Percentiles rank a stretch among this genome's conserved stretches.
phyloP scores from a whole-genome alignment of 345 rosid species.

The Ceriops decandra region DNA sequence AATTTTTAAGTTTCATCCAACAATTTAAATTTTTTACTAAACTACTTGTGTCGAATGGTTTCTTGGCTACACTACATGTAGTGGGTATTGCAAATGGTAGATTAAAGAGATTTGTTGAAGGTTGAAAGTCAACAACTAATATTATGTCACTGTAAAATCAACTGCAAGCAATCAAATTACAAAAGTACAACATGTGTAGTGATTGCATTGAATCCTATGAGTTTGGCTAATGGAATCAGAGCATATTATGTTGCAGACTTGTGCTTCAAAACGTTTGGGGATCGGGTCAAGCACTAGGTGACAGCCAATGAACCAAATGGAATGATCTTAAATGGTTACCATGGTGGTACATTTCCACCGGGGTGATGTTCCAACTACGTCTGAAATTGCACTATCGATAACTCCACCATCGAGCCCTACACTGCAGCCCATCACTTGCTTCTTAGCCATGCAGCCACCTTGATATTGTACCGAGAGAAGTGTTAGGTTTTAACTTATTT shows the following conservation, averaged over 20 bases:
- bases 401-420: constrained; percentile 26
- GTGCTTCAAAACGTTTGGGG: constrained; percentile 25
- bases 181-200: no score
- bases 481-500: constrained; percentile 10
- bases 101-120: no score
- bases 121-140: no score
- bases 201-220: no score
- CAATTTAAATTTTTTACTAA: no score
- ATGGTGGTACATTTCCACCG: constrained; percentile 14
- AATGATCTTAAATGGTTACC: constrained; percentile 6
- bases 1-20: no score
- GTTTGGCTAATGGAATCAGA: not conserved
- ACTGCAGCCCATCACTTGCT: constrained; percentile 16
- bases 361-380: constrained; percentile 22
- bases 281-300: constrained; percentile 25
- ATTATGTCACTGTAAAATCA: no score
- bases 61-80: no score
- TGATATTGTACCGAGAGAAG: constrained; percentile 17
- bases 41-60: no score
- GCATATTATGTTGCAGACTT: constrained; percentile 15
- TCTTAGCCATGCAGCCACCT: constrained; percentile 18
- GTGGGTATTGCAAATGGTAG: not conserved
- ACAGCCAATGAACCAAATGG: constrained; percentile 24
- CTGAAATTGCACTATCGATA: constrained; percentile 15
- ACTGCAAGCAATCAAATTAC: no score